These are phyloP conservation scores for Agapanthus africanus DNA, from an alignment of 106 monocot genomes.

Conservation along the genomic window DNA sequence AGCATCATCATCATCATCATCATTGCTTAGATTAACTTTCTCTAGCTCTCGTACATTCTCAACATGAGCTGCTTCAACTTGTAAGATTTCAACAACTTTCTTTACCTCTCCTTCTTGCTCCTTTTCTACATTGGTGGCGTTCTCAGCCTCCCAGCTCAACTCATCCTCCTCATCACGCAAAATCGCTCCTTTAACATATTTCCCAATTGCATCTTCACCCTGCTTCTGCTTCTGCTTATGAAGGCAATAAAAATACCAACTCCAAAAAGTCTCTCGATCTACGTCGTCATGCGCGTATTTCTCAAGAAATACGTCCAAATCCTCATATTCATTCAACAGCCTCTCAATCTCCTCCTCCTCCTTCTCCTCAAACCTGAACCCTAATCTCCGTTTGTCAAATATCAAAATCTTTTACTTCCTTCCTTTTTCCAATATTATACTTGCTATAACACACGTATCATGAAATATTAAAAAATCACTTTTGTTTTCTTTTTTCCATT, in stretches of 20 bases:
- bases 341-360: constrained; percentile 66
- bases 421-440: too few relatives aligned
- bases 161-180: constrained; percentile 70
- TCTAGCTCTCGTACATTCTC: constrained; percentile 16
- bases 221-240: constrained; percentile 75
- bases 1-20: constrained; percentile 18
- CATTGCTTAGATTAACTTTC: constrained; percentile 6
- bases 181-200: constrained; percentile 71
- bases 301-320: constrained; percentile 42
- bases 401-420: too few relatives aligned
- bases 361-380: constrained; percentile 47
- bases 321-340: constrained; percentile 39
- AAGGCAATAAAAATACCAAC: constrained; percentile 68
- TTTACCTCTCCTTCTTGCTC: not conserved
- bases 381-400: constrained; percentile 47
- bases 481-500: too few relatives aligned
- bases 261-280: constrained; percentile 76
- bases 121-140: constrained; percentile 24
- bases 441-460: too few relatives aligned
- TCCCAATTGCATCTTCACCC: constrained; percentile 72
- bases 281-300: constrained; percentile 59
- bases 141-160: constrained; percentile 51
- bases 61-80: constrained; percentile 7
- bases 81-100: constrained; percentile 4
- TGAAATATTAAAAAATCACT: too few relatives aligned